Conservation (phyloP, 2,329 filamentous ascomycete species). For the Sordariomycetes sp. region DNA sequence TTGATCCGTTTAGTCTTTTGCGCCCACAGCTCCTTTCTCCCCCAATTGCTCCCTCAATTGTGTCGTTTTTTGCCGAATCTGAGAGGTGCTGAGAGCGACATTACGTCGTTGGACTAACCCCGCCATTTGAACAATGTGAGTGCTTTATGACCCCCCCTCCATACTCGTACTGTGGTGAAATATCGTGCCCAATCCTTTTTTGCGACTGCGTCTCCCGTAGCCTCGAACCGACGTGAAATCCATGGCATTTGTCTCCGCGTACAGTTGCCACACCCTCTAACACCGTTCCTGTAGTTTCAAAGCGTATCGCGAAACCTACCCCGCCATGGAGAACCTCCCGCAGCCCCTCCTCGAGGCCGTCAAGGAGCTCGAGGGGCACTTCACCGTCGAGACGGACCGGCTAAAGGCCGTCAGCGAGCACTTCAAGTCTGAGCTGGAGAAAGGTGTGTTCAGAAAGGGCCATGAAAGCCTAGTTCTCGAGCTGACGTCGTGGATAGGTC, state of each 20-base stretch:
- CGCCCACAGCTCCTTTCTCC: neutral
- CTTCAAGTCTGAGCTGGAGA: slow-evolving; percentile 77
- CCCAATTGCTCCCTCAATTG: neutral
- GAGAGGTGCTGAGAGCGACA: too few relatives aligned
- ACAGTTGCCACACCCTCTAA: neutral
- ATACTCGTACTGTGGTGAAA: too few relatives aligned
- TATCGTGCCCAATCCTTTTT: too few relatives aligned
- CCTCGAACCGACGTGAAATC: too few relatives aligned
- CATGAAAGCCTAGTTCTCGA: neutral
- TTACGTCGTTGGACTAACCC: too few relatives aligned
- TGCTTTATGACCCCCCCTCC: too few relatives aligned
- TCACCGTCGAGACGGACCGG: slow-evolving; percentile 64
- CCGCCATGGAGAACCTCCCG: slow-evolving; percentile 70
- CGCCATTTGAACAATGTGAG: too few relatives aligned
- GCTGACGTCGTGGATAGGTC: slow-evolving; percentile 1
- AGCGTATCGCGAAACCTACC: neutral
- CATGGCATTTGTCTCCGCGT: neutral
- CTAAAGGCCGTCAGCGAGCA: slow-evolving; percentile 85
- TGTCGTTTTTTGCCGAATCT: too few relatives aligned
- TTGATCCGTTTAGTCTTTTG: neutral
- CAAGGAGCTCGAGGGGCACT: slow-evolving; percentile 68
- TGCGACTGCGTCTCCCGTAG: too few relatives aligned
- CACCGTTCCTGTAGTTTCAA: neutral
- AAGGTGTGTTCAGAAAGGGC: slow-evolving; percentile 42
- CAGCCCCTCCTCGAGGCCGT: slow-evolving; percentile 73